Conservation (phyloP, 164 flowering plant species). For the Nelumbo lutea region DNA sequence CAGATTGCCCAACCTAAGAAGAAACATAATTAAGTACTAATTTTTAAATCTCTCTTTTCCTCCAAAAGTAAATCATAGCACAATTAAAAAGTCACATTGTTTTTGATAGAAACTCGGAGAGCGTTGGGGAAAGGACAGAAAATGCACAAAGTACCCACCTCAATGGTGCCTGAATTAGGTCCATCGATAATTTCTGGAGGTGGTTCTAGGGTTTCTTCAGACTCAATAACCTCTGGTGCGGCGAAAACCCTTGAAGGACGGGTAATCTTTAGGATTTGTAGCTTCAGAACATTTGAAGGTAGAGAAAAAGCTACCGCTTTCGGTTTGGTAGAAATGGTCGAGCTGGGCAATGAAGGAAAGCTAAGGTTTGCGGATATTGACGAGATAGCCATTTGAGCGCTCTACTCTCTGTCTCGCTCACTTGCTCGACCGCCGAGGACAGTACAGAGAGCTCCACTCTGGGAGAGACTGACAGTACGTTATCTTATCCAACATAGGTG, state of each 20-base stretch:
- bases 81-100: background rate
- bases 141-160: conserved; percentile 25
- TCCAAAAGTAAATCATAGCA: conserved; percentile 5
- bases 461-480: background rate
- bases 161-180: conserved; percentile 20
- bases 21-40: background rate
- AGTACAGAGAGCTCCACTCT: background rate
- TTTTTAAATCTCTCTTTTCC: background rate
- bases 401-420: background rate
- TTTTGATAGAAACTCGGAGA: background rate
- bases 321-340: conserved; percentile 24
- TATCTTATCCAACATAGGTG: too few species aligned
- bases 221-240: conserved; percentile 57
- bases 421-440: background rate
- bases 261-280: conserved; percentile 17
- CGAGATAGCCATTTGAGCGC: conserved; percentile 41
- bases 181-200: conserved; percentile 25
- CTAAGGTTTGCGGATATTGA: conserved; percentile 44
- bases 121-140: background rate
- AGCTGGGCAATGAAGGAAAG: conserved; percentile 30
- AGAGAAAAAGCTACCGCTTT: conserved; percentile 28
- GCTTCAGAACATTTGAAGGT: conserved; percentile 16
- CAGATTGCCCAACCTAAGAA: conserved; percentile 38
- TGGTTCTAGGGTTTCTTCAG: conserved; percentile 14
- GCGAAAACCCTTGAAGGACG: conserved; percentile 41